Base-by-base conservation (phyloP, 371 early-diverging fungal species). In the Rhizomucor pusillus region DNA sequence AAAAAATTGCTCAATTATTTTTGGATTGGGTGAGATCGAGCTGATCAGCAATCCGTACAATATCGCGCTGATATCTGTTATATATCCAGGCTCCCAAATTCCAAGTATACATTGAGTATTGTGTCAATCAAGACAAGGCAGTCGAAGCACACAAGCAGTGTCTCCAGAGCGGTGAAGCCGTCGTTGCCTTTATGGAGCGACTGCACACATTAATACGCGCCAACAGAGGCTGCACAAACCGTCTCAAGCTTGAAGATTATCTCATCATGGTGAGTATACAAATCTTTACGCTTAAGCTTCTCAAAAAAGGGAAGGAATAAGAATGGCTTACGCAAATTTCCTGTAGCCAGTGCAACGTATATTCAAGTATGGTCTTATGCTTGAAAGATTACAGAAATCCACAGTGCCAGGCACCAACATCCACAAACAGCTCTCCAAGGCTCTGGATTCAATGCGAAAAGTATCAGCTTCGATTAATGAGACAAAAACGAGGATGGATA, bases 211-310 rank as follows among this genome's bases (percentile, higher is more conserved):
- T 23, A 16, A 11, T 25, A 34, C 34, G 16, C 14, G 10, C 54
- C 36, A 35, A 7, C 3, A 47, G 11, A 12, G 52, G 35, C 7
- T 13, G 13, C 24, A 52, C 41, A 24, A 44, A 44, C 5, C 47
- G 54, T 13, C 59, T 75, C 9, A 65, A 63, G n/a, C 69, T 77
- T 47, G 66, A 66, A 33, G 78, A 77, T 23, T 77, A 74, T 47
- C 35, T 77, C 39, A 74, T 74, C 18, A 74, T 60, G 64, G 77
- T 73, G n/a, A n/a, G n/a, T n/a, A n/a, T n/a, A n/a, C n/a, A 69
- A 59, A 39, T 13, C 10, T 12, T 4, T 13, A 19, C 13, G 18
- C 14, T 12, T n/a, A 29, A 24, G 4, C 5, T 3, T 40, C 19
- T 43, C 10, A 10, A 40, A 34, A 9, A 25, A 7, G 18, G 13